Evolutionary conservation across 192 early-diverging fungal genomes (phyloP), one percentile per base, ranked within the genome.

Genomic region (Thoreauomyces humboldtii): DNA sequence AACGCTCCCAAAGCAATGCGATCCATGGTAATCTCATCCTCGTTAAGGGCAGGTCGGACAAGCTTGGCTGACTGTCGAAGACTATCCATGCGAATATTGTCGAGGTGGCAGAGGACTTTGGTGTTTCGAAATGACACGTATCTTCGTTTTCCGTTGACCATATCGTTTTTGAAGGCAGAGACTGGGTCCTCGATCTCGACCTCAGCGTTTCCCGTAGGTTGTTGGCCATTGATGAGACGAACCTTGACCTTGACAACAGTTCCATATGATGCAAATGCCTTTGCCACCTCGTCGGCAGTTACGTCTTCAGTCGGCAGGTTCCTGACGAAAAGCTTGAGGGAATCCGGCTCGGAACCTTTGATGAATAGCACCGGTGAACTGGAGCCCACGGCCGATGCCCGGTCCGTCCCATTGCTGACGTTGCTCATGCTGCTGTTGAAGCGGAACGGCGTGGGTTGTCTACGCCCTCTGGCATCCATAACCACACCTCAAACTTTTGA

Each of bases 1-100:
- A 59, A 59, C 0, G 14, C 31, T 27, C 65, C 65, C 6, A 67
- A 12, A 2, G 61, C 48, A 38, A 63, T 52, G 21, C 61, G 28
- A 7, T 31, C 48, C 24, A 52, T 15, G 5, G 7, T 1, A 15
- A 63, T 2, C 15, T n/a, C 2, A 33, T 63, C 47, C 9, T 11
- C 48, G 0, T 44, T 2, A n/a, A 21, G 35, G 21, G 15, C 15
- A 0, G 61, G 61, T 53, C 0, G n/a, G 7, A 12, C 45, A 14
- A 0, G 45, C 5, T 0, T 0, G 0, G 7, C 4, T 61, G 59
- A 17, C 21, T 4, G 28, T 52, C 31, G n/a, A 17, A 27, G 21
- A 25, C 50, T 4, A 11, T 14, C 5, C 50, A 15, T 22, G 25
- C 44, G 19, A 7, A 2, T 14, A 46, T 3, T 24, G 44, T 14